Base-by-base conservation (phyloP, 441 rosid genomes). In the Adansonia gregorii region DNA sequence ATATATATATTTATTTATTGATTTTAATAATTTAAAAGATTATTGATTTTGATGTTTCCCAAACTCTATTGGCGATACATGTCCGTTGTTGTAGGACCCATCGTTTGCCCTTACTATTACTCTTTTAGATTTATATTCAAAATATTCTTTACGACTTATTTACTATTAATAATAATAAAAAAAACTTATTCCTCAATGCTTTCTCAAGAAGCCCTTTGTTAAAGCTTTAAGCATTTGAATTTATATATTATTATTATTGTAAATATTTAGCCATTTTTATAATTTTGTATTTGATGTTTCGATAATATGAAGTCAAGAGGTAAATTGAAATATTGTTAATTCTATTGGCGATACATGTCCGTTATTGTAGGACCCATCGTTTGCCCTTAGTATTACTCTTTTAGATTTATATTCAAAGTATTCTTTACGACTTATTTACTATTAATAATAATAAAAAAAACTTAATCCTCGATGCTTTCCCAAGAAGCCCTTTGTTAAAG, bases 341-440 rank as follows among this genome's bases (percentile, higher is more conserved):
- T 43, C 3, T 43, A 77, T 73, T 74, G 31, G 72, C 72, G 67
- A 35, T 73, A 31, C 74, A 61, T 60, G 20, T 67, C 11, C 45
- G 71, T 19, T 45, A n/a, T 58, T 55, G 70, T 46, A 48, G 79
- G 39, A 17, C 22, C 78, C 72, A 45, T 20, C 12, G 5, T 67
- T 19, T 67, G n/a, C 54, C 54, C 27, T 43, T 67, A 43, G 3
- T 11, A 3, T 0, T 58, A 56, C n/a, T n/a, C n/a, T 58, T 20
- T 46, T 59, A 46, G 0, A 46, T 9, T n/a, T n/a, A n/a, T n/a
- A 22, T 59, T 22, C 65, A 59, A 3, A 20, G 10, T 22, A 59
- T 59, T 59, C 39, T 59, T 59, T 22, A 24, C n/a, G n/a, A n/a
- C n/a, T n/a, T n/a, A n/a, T n/a, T n/a, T n/a, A n/a, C n/a, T n/a